Evolutionary conservation across 345 rosid genomes (phyloP).

Genomic region (Brassica cretica): DNA sequence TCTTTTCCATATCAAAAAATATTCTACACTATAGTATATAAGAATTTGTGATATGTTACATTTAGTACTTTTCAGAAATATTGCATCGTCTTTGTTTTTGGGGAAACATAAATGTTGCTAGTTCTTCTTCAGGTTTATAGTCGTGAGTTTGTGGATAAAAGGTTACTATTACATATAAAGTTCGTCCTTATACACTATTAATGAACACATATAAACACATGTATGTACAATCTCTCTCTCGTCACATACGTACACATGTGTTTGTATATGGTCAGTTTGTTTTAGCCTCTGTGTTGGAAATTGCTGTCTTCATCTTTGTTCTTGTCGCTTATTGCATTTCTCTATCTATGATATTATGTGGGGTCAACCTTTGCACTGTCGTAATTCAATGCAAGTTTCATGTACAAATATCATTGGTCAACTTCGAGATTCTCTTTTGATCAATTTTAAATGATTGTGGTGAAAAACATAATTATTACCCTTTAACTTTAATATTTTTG

Average conservation of each 20-base stretch:
- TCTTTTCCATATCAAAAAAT: conserved; percentile 12
- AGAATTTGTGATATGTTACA: conserved; percentile 25
- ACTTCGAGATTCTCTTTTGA: conserved; percentile 34
- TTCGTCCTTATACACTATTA: conserved; percentile 13
- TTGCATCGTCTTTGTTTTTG: conserved; percentile 11
- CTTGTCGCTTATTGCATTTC: conserved; percentile 29
- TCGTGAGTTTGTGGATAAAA: conserved; percentile 18
- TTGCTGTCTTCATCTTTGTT: conserved; percentile 33
- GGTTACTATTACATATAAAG: background rate
- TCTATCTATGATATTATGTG: conserved; percentile 31
- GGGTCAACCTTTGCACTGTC: conserved; percentile 33
- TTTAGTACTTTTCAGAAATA: background rate
- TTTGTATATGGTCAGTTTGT: conserved; percentile 42
- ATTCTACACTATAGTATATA: conserved; percentile 25
- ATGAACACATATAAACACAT: conserved; percentile 31
- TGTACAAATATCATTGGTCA: conserved; percentile 35
- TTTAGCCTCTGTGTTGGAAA: conserved; percentile 32
- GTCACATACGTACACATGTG: conserved; percentile 37
- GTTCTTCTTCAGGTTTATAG: conserved; percentile 42
- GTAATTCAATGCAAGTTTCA: conserved; percentile 34
- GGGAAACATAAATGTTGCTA: conserved; percentile 55
- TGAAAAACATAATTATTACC: background rate
- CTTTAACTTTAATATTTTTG: background rate
- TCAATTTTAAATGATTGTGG: background rate
- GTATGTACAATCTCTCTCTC: conserved; percentile 8